Base-by-base conservation (phyloP, 2,329 filamentous ascomycete genomes). In the Aspergillus luchuensis region DNA sequence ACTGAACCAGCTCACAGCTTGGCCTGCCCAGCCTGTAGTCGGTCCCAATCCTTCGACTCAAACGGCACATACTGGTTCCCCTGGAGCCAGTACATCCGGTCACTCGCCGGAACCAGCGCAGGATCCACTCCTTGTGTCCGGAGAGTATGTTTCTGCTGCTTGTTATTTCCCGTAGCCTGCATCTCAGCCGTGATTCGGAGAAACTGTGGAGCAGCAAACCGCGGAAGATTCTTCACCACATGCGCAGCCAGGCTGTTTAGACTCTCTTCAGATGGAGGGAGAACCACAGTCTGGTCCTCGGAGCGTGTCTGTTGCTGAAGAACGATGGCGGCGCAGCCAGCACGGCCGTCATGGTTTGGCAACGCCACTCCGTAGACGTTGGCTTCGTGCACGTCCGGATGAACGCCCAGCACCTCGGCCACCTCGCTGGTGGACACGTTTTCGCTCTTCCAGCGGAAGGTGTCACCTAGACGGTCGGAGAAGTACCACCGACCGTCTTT, bases 361-460 rank as follows among this genome's bases (percentile, higher is more conserved):
- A 96, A 77, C 45, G 86, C 76, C 2, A 96, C 90, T 39, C 92
- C 92, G 70, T 96, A 96, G 28, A 96, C 92, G 68, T 96, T 96
- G 33, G 91, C 89, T 78, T 96, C 92, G 33, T 84, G 79, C 13
- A 96, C 82, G 1, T 81, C 80, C 0, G 87, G 80, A 71, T 92
- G 89, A 0, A 81, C 77, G 13, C 90, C 89, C 0, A 97, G 76
- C 0, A 86, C 86, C 71, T 92, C 86, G n/a, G 89, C 85, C 17
- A 96, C 92, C 74, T 97, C 92, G 53, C 85, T 87, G 0, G 91
- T 93, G 3, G 89, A 91, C 1, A 94, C 90, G 68, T 94, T 94
- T 75, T 94, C 90, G 54, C 87, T 88, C 79, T 95, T 83, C 83
- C 83, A 85, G 8, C 82, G 74, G 71, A 81, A 85, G 0, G 82